These are phyloP conservation scores for Penium margaritaceum DNA, from an alignment of 139 green algal genomes.

Conservation along the genomic window DNA sequence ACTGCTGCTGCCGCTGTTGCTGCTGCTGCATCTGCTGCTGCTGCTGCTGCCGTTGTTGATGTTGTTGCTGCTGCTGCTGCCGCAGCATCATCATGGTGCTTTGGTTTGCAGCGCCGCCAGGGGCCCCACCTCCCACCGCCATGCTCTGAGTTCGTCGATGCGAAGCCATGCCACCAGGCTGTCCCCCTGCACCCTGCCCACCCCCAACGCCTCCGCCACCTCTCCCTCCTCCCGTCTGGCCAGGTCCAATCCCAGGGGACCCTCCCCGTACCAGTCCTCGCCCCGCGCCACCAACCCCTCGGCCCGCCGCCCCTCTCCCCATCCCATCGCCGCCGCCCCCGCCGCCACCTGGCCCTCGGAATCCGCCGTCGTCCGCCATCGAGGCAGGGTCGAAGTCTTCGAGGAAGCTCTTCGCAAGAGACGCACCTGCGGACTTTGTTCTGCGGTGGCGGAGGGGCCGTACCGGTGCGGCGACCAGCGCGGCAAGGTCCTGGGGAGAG, in stretches of 20 bases:
- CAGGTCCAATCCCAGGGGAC: background rate
- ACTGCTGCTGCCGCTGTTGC: slow-evolving; percentile 3
- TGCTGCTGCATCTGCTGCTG: background rate
- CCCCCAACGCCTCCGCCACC: background rate
- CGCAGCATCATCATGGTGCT: background rate
- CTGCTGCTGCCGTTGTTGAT: background rate
- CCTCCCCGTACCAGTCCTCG: background rate
- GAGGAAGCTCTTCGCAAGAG: no score
- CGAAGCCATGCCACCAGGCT: background rate
- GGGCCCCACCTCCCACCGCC: background rate
- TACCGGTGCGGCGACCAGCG: background rate
- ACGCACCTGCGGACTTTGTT: no score
- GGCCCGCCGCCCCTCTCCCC: background rate
- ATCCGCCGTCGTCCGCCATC: no score
- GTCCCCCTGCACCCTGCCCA: background rate
- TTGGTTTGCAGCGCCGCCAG: background rate
- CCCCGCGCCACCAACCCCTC: background rate
- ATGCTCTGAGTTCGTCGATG: background rate
- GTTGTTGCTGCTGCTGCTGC: background rate
- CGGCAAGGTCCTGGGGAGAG: background rate
- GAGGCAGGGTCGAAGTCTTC: no score
- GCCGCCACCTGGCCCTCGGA: background rate
- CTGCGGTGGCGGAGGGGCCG: background rate
- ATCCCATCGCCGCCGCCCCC: background rate
- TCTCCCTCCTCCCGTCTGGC: background rate